Evolutionary conservation across 1,284 basidiomycete genomes (phyloP).

Genomic region (Leccinum fallax): DNA sequence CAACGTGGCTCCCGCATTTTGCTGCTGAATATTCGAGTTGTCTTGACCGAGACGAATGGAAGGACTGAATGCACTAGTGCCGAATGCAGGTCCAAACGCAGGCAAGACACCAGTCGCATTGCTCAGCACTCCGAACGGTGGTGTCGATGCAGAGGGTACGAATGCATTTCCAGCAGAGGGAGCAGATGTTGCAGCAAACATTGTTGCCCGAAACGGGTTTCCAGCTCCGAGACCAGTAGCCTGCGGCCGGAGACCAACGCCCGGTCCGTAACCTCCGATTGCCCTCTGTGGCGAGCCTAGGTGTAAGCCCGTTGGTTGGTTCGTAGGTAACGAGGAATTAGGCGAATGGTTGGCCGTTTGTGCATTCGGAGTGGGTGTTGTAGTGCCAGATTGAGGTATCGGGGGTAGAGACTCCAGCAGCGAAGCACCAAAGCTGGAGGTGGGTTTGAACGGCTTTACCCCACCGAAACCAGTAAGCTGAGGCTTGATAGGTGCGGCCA

Average conservation of each 20-base stretch:
- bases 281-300: conserved; percentile 34
- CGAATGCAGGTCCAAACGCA: conserved; percentile 17
- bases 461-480: conserved; percentile 84
- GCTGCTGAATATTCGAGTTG: conserved; percentile 35
- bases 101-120: conserved; percentile 12
- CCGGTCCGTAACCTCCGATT: conserved; percentile 44
- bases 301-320: conserved; percentile 28
- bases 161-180: conserved; percentile 15
- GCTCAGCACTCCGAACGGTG: conserved; percentile 26
- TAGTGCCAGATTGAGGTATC: conserved; percentile 58
- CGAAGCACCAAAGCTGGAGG: conserved; percentile 84
- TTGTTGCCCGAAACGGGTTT: conserved; percentile 78
- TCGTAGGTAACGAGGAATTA: conserved; percentile 22
- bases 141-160: conserved; percentile 21
- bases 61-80: conserved; percentile 13
- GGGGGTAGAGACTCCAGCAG: conserved; percentile 79
- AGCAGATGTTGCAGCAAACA: conserved; percentile 39
- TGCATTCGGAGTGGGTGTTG: conserved; percentile 46
- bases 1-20: conserved; percentile 39
- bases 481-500: conserved; percentile 51
- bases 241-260: conserved; percentile 71
- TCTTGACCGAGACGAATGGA: conserved; percentile 24
- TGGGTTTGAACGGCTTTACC: conserved; percentile 90
- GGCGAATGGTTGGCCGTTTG: conserved; percentile 17
- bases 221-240: conserved; percentile 65